Evolutionary conservation across 2,329 filamentous ascomycete genomes (phyloP).

Genomic region (Mycogone perniciosa): DNA sequence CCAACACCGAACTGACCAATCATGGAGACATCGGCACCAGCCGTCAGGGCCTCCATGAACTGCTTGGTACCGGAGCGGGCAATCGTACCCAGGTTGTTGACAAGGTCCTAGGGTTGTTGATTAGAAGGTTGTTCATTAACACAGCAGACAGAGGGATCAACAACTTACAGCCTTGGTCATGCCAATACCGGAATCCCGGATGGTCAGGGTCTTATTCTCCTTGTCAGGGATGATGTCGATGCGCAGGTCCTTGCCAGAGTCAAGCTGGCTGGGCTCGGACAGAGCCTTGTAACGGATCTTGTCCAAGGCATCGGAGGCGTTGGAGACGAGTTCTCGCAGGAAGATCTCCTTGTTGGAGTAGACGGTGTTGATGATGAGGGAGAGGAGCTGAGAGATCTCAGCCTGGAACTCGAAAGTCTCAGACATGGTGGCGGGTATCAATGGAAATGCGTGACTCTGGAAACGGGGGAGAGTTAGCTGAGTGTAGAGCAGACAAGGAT

Average conservation of each 20-base stretch:
- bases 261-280: conserved; percentile 94
- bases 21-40: conserved; percentile 99
- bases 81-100: conserved; percentile 99
- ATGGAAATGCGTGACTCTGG: conserved; percentile 26
- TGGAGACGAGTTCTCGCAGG: conserved; percentile 96
- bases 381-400: conserved; percentile 99
- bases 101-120: conserved; percentile 62
- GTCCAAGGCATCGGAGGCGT: conserved; percentile 97
- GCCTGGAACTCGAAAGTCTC: conserved; percentile 99
- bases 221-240: conserved; percentile 99
- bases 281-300: conserved; percentile 99
- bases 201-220: conserved; percentile 94
- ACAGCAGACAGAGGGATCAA: neutral
- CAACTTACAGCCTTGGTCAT: conserved; percentile 98
- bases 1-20: conserved; percentile 99
- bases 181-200: conserved; percentile 97
- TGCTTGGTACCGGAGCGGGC: conserved; percentile 99
- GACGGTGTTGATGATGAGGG: conserved; percentile 99
- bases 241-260: conserved; percentile 93
- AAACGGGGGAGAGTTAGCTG: conserved; percentile 16
- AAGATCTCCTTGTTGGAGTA: conserved; percentile 99
- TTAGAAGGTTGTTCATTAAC: neutral
- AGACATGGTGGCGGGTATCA: conserved; percentile 63
- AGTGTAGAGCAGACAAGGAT: conserved; percentile 14
- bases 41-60: conserved; percentile 99